Percentiles rank a stretch among this genome's conserved stretches.
Conservation (phyloP, 176 grass and related monocot species). For the Pontederia paniculata region DNA sequence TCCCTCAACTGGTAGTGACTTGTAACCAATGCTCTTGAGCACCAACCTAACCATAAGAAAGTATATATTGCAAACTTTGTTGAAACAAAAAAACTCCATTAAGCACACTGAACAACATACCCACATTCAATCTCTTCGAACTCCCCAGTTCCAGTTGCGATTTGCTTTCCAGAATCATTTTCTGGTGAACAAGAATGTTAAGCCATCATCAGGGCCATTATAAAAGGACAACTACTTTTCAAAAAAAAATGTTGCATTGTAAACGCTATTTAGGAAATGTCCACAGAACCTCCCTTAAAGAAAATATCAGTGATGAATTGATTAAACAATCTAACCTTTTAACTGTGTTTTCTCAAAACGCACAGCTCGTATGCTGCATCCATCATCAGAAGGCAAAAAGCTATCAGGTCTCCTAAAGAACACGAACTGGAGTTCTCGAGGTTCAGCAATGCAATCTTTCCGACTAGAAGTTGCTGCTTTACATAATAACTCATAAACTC, state of each 20-base stretch:
- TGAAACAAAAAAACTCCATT: slow-evolving; percentile 5
- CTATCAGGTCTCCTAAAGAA: slow-evolving; percentile 72
- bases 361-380: slow-evolving; percentile 37
- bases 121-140: slow-evolving; percentile 73
- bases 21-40: slow-evolving; percentile 92
- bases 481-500: slow-evolving; percentile 59
- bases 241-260: too few relatives aligned
- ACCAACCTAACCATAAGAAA: slow-evolving; percentile 41
- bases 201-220: not conserved
- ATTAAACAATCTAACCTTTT: slow-evolving; percentile 40
- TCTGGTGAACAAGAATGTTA: slow-evolving; percentile 34
- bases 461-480: slow-evolving; percentile 42
- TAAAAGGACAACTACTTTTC: too few relatives aligned
- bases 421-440: slow-evolving; percentile 60
- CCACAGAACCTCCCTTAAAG: too few relatives aligned
- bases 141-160: slow-evolving; percentile 60
- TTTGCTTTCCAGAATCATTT: slow-evolving; percentile 57
- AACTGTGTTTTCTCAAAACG: slow-evolving; percentile 61
- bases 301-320: too few relatives aligned
- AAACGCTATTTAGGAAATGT: too few relatives aligned
- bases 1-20: slow-evolving; percentile 65
- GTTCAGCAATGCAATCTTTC: slow-evolving; percentile 19
- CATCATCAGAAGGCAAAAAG: slow-evolving; percentile 50
- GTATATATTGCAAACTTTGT: not conserved
- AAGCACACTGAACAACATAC: slow-evolving; percentile 28